Percentiles rank a stretch among this genome's conserved stretches.
phyloP scores from a whole-genome alignment of 1,139 yeast genomes.

The Debaryomycetaceae sp. region DNA sequence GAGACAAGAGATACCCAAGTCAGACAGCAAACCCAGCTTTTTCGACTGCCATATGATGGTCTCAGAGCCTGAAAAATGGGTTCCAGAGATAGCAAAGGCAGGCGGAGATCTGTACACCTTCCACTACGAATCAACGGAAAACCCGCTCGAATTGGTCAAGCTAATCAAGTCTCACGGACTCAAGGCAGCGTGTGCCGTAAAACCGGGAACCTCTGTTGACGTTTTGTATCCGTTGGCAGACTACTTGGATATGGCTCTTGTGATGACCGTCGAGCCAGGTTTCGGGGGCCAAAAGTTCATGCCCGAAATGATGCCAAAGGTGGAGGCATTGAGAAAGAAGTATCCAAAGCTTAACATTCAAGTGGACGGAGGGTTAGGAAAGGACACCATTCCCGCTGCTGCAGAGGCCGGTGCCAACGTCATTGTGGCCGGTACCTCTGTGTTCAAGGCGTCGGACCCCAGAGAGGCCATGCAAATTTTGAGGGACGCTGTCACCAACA shows the following conservation, averaged over 20 bases:
- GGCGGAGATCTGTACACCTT: conserved; percentile 97
- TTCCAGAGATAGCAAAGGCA: conserved; percentile 84
- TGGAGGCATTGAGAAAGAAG: conserved; percentile 64
- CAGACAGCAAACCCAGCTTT: conserved; percentile 50
- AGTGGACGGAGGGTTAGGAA: conserved; percentile 96
- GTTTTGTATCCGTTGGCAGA: conserved; percentile 75
- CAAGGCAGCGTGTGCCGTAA: conserved; percentile 91
- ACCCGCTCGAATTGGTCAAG: conserved; percentile 72
- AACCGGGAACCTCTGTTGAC: conserved; percentile 91
- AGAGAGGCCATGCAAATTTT: conserved; percentile 64
- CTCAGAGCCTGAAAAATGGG: conserved; percentile 92
- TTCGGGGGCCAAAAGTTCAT: conserved; percentile 98
- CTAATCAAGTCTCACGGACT: conserved; percentile 77
- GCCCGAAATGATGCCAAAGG: conserved; percentile 96
- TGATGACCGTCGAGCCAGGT: conserved; percentile 99
- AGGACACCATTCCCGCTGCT: conserved; percentile 76
- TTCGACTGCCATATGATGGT: conserved; percentile 99
- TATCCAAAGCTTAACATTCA: conserved; percentile 83
- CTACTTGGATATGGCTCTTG: conserved; percentile 83
- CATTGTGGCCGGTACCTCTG: conserved; percentile 96
- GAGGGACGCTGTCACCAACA: conserved; percentile 54
- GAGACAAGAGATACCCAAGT: conserved; percentile 69
- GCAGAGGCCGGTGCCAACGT: conserved; percentile 97
- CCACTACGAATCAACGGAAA: conserved; percentile 89
- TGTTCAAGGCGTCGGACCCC: conserved; percentile 81